phyloP scores from a whole-genome alignment of 257 asterid species.

The Gardenia jasminoides region DNA sequence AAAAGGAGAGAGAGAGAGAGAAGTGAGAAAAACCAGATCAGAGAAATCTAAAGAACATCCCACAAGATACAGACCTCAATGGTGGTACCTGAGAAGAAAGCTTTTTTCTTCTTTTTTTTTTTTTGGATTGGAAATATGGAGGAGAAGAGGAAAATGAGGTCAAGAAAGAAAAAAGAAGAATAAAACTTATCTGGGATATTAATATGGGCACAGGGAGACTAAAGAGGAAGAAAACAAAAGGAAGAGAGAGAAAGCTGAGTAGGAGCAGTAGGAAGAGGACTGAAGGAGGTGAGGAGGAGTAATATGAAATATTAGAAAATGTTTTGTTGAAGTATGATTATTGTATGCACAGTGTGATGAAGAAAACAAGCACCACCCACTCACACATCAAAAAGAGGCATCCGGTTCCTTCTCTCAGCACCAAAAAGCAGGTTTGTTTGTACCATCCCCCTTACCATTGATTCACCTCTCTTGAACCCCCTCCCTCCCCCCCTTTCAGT shows the following conservation, averaged over 20 bases:
- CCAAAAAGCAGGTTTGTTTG: conserved; percentile 57
- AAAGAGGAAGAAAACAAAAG: conserved; percentile 15
- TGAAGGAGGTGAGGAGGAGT: conserved; percentile 14
- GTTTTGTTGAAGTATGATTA: neutral
- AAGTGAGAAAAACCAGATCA: conserved; percentile 5
- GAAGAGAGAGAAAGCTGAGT: conserved; percentile 14
- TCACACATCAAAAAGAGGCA: conserved; percentile 67
- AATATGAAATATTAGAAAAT: neutral
- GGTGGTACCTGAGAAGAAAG: conserved; percentile 6
- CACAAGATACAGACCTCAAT: conserved; percentile 16
- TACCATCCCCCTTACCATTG: too few relatives aligned
- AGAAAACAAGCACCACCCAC: conserved; percentile 73
- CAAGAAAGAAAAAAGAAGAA: conserved; percentile 5
- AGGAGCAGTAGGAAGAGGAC: conserved; percentile 5
- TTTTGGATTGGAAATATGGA: neutral
- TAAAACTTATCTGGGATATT: conserved; percentile 2
- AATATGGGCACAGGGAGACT: conserved; percentile 20
- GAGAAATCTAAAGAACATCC: conserved; percentile 8
- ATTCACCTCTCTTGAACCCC: too few relatives aligned
- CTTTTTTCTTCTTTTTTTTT: neutral
- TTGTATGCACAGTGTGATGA: conserved; percentile 22
- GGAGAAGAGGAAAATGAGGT: conserved; percentile 6
- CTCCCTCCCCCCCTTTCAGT: neutral
- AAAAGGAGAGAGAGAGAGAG: neutral
- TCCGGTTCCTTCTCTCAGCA: conserved; percentile 65